Evolutionary conservation across 179 eudicot species (phyloP).

Genomic region (Patellifolia procumbens): DNA sequence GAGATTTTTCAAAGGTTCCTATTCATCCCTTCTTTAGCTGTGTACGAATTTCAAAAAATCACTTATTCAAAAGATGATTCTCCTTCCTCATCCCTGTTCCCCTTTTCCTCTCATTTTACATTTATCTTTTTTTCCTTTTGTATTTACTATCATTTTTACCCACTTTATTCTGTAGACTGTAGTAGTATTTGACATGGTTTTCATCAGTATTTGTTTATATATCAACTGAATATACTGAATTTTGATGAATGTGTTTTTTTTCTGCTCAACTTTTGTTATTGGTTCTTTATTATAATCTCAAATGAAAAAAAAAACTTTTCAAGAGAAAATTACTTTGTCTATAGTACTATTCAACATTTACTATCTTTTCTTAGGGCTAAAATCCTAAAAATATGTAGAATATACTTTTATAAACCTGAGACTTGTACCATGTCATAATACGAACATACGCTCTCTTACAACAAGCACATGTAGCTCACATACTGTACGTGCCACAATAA

Average conservation of each 20-base stretch:
- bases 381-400: too few species aligned
- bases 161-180: too few species aligned
- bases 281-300: conserved; percentile 6
- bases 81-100: conserved; percentile 34
- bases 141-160: conserved; percentile 8
- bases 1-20: conserved; percentile 18
- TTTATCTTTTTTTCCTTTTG: conserved; percentile 19
- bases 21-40: conserved; percentile 21
- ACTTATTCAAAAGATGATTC: conserved; percentile 59
- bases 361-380: neutral
- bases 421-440: too few species aligned
- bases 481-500: too few species aligned
- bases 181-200: conserved; percentile 2
- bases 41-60: conserved; percentile 46
- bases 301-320: neutral
- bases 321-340: neutral
- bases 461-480: too few species aligned
- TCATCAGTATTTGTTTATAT: conserved; percentile 33
- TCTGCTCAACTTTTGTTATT: conserved; percentile 29
- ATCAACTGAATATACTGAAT: conserved; percentile 37
- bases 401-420: too few species aligned
- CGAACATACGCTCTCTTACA: too few species aligned
- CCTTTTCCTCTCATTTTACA: conserved; percentile 30
- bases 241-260: conserved; percentile 24
- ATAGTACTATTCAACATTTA: neutral